Base-by-base conservation (phyloP, 495 filamentous ascomycete species). In the Jackrogersella minutella region DNA sequence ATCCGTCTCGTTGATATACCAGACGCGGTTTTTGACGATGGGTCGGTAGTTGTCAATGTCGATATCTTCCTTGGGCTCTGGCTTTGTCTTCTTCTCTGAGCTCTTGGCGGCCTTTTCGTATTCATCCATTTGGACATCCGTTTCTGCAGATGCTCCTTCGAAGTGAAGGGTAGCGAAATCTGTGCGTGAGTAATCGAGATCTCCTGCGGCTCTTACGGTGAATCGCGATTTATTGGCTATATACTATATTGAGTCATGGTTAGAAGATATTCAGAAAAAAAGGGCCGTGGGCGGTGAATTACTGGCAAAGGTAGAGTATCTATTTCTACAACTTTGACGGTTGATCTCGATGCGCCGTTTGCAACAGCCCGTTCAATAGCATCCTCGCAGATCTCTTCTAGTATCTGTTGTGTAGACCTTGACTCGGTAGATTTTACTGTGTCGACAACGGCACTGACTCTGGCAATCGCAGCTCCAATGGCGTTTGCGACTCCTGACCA, bases 1-100 rank as follows among this genome's bases (percentile, higher is more conserved):
- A 71, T 90, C 87, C 0, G 81, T 83, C 41, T 84, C 77, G 34
- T 76, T 76, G 56, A 88, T 58, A 73, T 83, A 77, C 86, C 85
- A 87, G 37, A 83, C 71, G 33, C 82, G 81, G 16, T 82, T 75
- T 51, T 69, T 71, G 13, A 87, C 80, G 6, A 68, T 73, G 0
- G 86, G 86, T 28, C 64, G 77, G 66, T 88, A 88, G 1, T 68
- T 77, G 4, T 73, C 61, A 13, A 85, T 76, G 43, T 87, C 79
- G 1, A 84, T 37, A 1, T 75, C 73, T 8, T 51, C 37, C 31
- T 62, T 54, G 4, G 50, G 17, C 8, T 68, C 53, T n/a, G 22
- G 36, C 10, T 65, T 67, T 16, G 58, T 21, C 19, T 46, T 66
- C 17, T 57, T 56, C n/a, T 66, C 24, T 6, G 66, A 24, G 2